phyloP scores from a whole-genome alignment of 192 early-diverging fungal genomes.

The Entomortierella lignicola region DNA sequence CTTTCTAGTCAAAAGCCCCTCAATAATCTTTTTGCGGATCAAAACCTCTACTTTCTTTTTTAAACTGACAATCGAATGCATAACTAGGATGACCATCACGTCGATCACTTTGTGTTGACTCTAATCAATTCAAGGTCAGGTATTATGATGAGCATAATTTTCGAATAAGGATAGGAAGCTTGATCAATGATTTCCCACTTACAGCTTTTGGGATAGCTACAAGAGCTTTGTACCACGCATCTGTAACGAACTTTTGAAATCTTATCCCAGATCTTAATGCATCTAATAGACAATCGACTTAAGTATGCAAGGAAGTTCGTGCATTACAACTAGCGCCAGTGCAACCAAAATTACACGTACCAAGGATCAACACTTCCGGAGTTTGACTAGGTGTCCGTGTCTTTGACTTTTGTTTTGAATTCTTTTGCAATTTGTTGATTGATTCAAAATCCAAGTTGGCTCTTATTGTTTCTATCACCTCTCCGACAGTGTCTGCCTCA shows the following conservation, averaged over 20 bases:
- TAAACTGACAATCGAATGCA: slow-evolving; percentile 61
- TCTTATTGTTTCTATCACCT: slow-evolving; percentile 63
- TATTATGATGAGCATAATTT: no score
- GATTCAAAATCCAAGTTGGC: slow-evolving; percentile 73
- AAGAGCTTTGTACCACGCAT: slow-evolving; percentile 77
- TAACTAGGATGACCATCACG: slow-evolving; percentile 60
- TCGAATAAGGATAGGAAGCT: no score
- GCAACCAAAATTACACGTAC: slow-evolving; percentile 9
- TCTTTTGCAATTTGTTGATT: slow-evolving; percentile 60
- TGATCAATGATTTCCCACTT: slow-evolving; percentile 3
- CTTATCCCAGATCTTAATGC: slow-evolving; percentile 73
- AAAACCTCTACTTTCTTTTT: slow-evolving; percentile 67
- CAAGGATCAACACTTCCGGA: slow-evolving; percentile 64
- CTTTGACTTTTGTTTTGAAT: slow-evolving; percentile 7
- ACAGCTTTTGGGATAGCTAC: slow-evolving; percentile 59
- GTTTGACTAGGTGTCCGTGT: slow-evolving; percentile 27
- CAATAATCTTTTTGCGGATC: slow-evolving; percentile 63
- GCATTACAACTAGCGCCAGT: neutral
- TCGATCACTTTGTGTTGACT: slow-evolving; percentile 62
- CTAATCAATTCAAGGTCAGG: no score
- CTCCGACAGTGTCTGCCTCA: slow-evolving; percentile 58
- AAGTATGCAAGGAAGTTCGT: neutral
- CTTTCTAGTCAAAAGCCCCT: slow-evolving; percentile 53
- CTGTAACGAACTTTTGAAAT: slow-evolving; percentile 74
- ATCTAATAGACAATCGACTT: slow-evolving; percentile 49